Base-by-base conservation (phyloP, 1,139 yeast species). In the Barnettozyma hawaiiensis region DNA sequence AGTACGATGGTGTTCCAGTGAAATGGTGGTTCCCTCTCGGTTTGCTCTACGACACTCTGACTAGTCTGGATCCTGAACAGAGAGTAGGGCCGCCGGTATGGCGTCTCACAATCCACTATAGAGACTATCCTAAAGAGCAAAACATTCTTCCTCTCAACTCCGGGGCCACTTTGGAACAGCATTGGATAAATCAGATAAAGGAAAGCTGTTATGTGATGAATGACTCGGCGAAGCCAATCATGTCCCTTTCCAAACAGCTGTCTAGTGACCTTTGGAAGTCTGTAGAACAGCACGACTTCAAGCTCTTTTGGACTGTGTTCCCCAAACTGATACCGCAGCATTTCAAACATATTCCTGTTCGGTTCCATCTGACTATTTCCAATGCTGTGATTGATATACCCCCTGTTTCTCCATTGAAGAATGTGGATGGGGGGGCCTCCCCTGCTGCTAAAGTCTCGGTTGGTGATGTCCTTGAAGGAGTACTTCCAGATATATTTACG, bases 1-100 rank as follows among this genome's bases (percentile, higher is more conserved):
- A 78, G 50, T 75, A 67, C 54, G 80, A 80, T 24, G 73, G 67
- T 5, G 76, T 69, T 1, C 87, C 94, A 0, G 47, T 89, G 22
- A 71, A 75, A 37, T 89, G 96, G 95, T 80, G 84, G 52, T 65
- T 79, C 52, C 97, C 97, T 0, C 63, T 82, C 6, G 96, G 96
- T 0, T 66, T 84, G 5, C 62, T 82, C 5, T 76, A 72, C 55
- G 96, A 87, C 52, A 60, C 71, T 19, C 60, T 74, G 43, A 65
- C 68, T 18, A 68, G 66, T 1, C 45, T 59, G 18, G 66, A 66
- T 40, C 74, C 70, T 7, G 40, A 49, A 20, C 46, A 46, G 29
- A 50, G 50, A 37, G n/a, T n/a, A n/a, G 31, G 21, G 19, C 27
- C 43, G 7, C 35, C 58, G 18, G 62, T 71, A 2, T 85, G 94